phyloP scores from a whole-genome alignment of 78 protist genomes.

The Speleostelium caveatum region DNA sequence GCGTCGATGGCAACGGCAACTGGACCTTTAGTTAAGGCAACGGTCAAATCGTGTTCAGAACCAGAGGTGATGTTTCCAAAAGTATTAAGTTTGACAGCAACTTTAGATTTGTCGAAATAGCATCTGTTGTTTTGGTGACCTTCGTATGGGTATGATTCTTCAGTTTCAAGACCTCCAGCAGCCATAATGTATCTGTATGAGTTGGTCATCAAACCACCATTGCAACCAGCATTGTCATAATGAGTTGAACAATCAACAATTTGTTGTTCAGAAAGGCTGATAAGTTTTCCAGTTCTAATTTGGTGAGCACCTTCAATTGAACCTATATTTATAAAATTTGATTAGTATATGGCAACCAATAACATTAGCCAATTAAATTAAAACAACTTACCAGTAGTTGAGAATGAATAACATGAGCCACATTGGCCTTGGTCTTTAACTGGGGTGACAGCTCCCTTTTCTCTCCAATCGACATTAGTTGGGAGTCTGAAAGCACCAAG shows the following conservation, averaged over 20 bases:
- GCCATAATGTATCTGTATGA: slow-evolving; percentile 72
- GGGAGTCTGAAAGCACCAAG: neutral
- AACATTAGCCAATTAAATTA: slow-evolving; percentile 71
- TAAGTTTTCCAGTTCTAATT: slow-evolving; percentile 39
- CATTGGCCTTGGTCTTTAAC: slow-evolving; percentile 48
- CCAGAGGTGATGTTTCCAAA: slow-evolving; percentile 29
- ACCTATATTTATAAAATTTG: slow-evolving; percentile 16
- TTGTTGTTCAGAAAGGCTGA: slow-evolving; percentile 85
- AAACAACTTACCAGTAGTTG: neutral
- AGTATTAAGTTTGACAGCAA: slow-evolving; percentile 53
- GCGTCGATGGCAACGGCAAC: slow-evolving; percentile 94
- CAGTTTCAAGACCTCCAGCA: slow-evolving; percentile 79
- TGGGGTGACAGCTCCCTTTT: too few relatives aligned
- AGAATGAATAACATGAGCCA: slow-evolving; percentile 40
- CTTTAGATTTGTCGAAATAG: neutral
- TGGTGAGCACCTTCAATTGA: too few relatives aligned
- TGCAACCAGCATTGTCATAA: slow-evolving; percentile 85
- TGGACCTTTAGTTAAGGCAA: slow-evolving; percentile 48
- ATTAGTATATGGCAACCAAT: slow-evolving; percentile 76
- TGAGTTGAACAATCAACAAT: slow-evolving; percentile 76
- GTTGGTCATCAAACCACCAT: too few relatives aligned
- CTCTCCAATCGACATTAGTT: slow-evolving; percentile 61
- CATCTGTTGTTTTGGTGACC: slow-evolving; percentile 54
- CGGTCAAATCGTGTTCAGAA: slow-evolving; percentile 57
- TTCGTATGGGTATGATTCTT: slow-evolving; percentile 90